Evolutionary conservation across 192 early-diverging fungal species (phyloP), one percentile per base, ranked within the genome.

Genomic region (Dissophora globulifera): DNA sequence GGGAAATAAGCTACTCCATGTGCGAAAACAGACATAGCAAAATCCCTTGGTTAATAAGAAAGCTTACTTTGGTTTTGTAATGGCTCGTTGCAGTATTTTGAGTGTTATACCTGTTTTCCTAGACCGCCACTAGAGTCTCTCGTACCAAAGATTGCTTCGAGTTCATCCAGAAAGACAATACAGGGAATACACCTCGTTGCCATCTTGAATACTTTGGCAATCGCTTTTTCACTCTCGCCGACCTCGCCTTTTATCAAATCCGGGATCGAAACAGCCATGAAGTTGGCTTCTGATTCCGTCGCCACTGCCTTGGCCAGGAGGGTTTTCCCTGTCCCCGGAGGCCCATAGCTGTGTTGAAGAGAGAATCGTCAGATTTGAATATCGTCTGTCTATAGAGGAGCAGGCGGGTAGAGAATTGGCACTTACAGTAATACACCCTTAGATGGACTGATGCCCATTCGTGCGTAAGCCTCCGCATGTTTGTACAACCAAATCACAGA

Each of bases 261-360:
- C 10, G 95, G 83, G 26, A 96, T 89, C 3, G 88, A 83, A 4
- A 98, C 78, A 2, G 93, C 64, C 25, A 98, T 74, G 78, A 98
- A 98, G 58, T 92, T 88, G 10, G 91, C 91, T 1, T 85, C 82
- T 2, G 92, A 91, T 33, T 96, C 93, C 0, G 83, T 87, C 0
- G 95, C 93, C 2, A 94, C 87, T 1, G 94, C 94, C 61, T 89
- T 89, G 3, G 95, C 96, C 20, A 98, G 62, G 33, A 97, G 56
- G 0, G 96, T 97, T 61, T 98, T 98, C 13, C 96, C 96, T 1
- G 94, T 96, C 8, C 96, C 96, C 0, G 95, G 95, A 5, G 94
- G 94, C 0, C 93, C 94, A 35, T 86, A 89, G 26, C 85, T 85
- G 38, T 20, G 31, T 57, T 59, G 22, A 13, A 35, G 5, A 13